These are phyloP conservation scores for Scytalidium sp. DNA, from an alignment of 2,329 filamentous ascomycete species.

Conservation along the genomic window DNA sequence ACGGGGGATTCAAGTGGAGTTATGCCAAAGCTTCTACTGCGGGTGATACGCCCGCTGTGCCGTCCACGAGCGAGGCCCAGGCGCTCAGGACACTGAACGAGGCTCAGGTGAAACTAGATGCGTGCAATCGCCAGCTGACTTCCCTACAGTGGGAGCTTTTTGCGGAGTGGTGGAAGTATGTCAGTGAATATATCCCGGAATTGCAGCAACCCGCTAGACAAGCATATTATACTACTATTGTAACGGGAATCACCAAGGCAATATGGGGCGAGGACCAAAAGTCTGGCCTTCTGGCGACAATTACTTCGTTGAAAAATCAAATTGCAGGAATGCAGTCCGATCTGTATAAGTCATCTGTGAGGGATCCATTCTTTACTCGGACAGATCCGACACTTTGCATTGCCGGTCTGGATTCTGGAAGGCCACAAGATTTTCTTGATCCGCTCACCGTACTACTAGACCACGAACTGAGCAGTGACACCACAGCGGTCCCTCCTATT, in stretches of 20 bases:
- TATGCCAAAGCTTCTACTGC: neutral
- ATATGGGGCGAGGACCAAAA: no score
- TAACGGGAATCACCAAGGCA: no score
- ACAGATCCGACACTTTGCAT: conserved; percentile 9
- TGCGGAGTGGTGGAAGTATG: conserved; percentile 10
- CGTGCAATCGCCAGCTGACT: neutral
- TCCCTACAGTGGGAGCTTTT: conserved; percentile 6
- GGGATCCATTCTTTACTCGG: conserved; percentile 2
- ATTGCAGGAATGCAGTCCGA: neutral
- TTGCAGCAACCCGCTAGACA: neutral
- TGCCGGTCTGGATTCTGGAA: conserved; percentile 9
- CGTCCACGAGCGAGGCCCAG: neutral
- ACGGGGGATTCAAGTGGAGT: neutral
- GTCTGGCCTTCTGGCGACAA: no score
- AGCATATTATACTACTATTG: no score
- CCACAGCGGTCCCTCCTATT: neutral
- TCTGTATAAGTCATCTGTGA: neutral
- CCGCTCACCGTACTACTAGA: conserved; percentile 1
- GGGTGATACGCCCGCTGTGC: neutral
- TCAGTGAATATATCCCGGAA: neutral
- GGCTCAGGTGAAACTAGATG: conserved; percentile 1
- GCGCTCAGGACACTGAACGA: neutral
- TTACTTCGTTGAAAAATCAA: neutral
- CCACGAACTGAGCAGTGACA: neutral
- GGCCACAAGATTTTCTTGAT: conserved; percentile 7